Percentiles rank a stretch among this genome's conserved stretches.
phyloP scores from a whole-genome alignment of 805 yeast genomes.

The Kluyveromyces wickerhamii region DNA sequence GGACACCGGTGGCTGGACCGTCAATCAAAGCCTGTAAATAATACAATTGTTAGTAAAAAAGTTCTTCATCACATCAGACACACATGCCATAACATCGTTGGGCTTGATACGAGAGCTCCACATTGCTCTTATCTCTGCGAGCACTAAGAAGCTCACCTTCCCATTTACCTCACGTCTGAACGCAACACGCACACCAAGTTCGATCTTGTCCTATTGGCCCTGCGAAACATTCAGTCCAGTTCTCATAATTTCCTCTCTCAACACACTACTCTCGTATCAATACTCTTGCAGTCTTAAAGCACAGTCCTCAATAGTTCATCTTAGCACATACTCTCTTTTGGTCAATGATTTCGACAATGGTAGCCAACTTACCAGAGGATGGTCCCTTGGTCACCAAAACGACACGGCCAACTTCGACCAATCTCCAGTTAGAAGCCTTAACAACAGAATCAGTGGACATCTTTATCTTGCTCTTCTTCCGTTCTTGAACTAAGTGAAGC shows the following conservation, averaged over 20 bases:
- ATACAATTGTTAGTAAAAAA: constrained; percentile 1
- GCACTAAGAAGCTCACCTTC: too few relatives aligned
- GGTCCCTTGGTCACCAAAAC: constrained; percentile 81
- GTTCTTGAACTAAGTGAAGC: neutral
- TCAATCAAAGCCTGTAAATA: constrained; percentile 74
- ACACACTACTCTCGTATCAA: too few relatives aligned
- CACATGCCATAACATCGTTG: too few relatives aligned
- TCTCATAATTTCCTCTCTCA: too few relatives aligned
- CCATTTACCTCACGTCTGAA: too few relatives aligned
- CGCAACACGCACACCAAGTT: too few relatives aligned
- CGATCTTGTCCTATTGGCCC: too few relatives aligned
- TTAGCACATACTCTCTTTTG: constrained; percentile 84
- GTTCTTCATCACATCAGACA: too few relatives aligned
- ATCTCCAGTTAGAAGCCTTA: constrained; percentile 98
- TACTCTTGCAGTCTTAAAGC: too few relatives aligned
- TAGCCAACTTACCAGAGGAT: constrained; percentile 76
- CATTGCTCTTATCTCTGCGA: too few relatives aligned
- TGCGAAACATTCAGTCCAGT: too few relatives aligned
- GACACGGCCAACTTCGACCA: constrained; percentile 98
- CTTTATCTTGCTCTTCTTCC: constrained; percentile 20
- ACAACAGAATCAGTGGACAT: constrained; percentile 72
- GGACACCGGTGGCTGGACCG: constrained; percentile 85
- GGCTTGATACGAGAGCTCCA: too few relatives aligned
- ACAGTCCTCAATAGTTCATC: neutral
- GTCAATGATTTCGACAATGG: constrained; percentile 97